Conservation (phyloP, 306 rosid genomes). For the Cicer arietinum region DNA sequence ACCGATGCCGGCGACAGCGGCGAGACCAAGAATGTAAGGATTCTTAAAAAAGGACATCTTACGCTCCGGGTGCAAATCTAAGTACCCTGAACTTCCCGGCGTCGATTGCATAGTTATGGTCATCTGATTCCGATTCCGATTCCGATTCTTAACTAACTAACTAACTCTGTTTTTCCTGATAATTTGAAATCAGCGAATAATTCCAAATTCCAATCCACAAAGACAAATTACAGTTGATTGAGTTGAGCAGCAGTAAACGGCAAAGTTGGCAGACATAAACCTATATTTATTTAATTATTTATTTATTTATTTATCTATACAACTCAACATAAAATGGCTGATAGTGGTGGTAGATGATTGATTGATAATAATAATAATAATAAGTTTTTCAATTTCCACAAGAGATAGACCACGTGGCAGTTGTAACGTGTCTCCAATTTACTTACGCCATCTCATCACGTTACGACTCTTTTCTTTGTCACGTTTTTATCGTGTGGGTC, state of each 20-base stretch:
- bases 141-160: not conserved
- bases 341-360: too few relatives aligned
- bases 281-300: too few relatives aligned
- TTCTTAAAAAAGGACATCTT: conserved; percentile 58
- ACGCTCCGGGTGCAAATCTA: conserved; percentile 55
- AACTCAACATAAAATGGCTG: too few relatives aligned
- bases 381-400: too few relatives aligned
- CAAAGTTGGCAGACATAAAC: not conserved
- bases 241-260: not conserved
- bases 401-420: too few relatives aligned
- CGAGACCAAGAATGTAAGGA: conserved; percentile 56
- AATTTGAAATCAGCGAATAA: too few relatives aligned
- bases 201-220: not conserved
- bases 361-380: too few relatives aligned
- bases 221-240: not conserved
- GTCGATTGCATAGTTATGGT: conserved; percentile 57
- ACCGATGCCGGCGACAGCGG: conserved; percentile 56
- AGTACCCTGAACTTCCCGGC: conserved; percentile 61
- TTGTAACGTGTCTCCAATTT: conserved; percentile 3
- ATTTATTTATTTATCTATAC: too few relatives aligned
- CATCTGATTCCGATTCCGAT: conserved; percentile 13
- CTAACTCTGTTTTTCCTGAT: not conserved
- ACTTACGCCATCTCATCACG: not conserved
- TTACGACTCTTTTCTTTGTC: not conserved
- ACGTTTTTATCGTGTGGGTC: not conserved